Base-by-base conservation (phyloP, 1,284 basidiomycete species). In the Xanthoconium separans region DNA sequence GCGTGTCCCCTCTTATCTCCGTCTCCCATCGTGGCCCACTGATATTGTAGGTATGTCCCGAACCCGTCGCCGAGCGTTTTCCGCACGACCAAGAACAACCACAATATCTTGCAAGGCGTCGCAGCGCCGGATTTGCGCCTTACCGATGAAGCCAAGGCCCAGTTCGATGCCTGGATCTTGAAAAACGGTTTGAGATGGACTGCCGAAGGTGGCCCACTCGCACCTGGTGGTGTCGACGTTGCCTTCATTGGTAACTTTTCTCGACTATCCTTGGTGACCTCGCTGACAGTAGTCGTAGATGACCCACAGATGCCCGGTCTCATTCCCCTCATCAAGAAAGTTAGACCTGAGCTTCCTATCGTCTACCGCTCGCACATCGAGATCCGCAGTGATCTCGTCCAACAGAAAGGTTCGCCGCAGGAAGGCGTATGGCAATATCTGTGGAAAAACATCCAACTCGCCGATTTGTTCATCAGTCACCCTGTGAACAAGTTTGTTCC, bases 401-500 rank as follows among this genome's bases (percentile, higher is more conserved):
- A 88, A 65, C 75, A 81, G 33, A 73, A 82, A 31, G 86, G 87
- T 39, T 93, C 91, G 7, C 87, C 89, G 29, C 91, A 94, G 65
- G 82, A 89, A 64, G 87, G 90, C 60, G 91, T 93, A 12, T 94
- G 92, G 91, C 81, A 93, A 64, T 94, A 93, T 70, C 78, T 94
- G 16, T 94, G 89, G 86, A 87, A 91, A 63, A 92, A 92, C 71
- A 91, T 95, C 65, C 80, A 91, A 68, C 77, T 87, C 29, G 85
- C 89, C 46, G 91, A 94, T 74, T 71, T 93, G 62, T 93, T 94
- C 76, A 88, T 94, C 74, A 84, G 88, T 69, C 92, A 95, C 67
- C 92, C 92, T n/a, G 91, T 95, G 62, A 89, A 80, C 76, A 90
- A 90, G 71, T 95, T 95, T 65, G 91, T 95, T 12, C 93, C 92